Evolutionary conservation across 306 rosid genomes (phyloP).

Genomic region (Dicorynia guianensis): DNA sequence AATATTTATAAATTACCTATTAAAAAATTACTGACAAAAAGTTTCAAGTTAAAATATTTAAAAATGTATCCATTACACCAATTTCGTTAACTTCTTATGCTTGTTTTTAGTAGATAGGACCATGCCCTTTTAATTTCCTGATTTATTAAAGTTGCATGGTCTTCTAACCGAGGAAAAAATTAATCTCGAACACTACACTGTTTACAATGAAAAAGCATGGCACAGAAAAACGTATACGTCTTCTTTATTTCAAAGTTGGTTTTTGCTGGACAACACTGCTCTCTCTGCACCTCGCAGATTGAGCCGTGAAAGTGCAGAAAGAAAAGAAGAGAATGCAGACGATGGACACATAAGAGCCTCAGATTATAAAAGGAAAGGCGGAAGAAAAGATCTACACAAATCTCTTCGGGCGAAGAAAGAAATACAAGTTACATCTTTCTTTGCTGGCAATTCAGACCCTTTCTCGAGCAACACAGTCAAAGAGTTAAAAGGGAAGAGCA

Average conservation of each 20-base stretch:
- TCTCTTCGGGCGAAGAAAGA: constrained; percentile 31
- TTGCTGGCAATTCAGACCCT: constrained; percentile 61
- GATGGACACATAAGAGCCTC: constrained; percentile 43
- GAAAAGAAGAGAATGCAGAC: constrained; percentile 48
- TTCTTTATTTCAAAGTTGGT: constrained; percentile 41
- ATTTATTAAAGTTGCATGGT: constrained; percentile 33
- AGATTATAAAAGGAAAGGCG: constrained; percentile 39
- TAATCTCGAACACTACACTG: not conserved
- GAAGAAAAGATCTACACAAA: constrained; percentile 13
- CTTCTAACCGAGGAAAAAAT: constrained; percentile 15
- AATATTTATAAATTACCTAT: too few species aligned
- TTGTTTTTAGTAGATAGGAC: constrained; percentile 39
- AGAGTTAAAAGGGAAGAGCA: constrained; percentile 19
- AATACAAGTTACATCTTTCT: constrained; percentile 46
- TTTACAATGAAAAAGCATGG: constrained; percentile 35
- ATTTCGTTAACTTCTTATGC: too few species aligned
- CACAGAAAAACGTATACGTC: constrained; percentile 4
- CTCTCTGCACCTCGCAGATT: constrained; percentile 52
- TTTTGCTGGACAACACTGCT: constrained; percentile 44
- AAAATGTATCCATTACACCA: too few species aligned
- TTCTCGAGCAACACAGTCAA: constrained; percentile 56
- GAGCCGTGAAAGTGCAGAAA: constrained; percentile 56
- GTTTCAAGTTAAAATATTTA: too few species aligned
- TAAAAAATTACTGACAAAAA: too few species aligned
- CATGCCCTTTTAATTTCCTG: constrained; percentile 38